Evolutionary conservation across 2,329 filamentous ascomycete species (phyloP).

Genomic region (Colletotrichum sp.): DNA sequence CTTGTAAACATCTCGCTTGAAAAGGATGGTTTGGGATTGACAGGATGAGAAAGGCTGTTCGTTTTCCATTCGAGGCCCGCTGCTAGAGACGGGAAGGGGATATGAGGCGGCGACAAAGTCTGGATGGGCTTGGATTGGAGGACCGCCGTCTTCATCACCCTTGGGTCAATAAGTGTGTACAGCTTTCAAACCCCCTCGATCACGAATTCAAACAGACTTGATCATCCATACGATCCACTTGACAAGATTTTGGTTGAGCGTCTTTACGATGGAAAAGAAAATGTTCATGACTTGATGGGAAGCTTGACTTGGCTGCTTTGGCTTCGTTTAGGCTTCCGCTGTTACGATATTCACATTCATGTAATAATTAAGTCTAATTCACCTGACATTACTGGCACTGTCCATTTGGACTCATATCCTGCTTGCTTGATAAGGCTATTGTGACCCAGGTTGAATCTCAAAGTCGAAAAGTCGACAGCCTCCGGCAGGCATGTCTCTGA

Average conservation of each 20-base stretch:
- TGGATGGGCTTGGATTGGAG: constrained; percentile 1
- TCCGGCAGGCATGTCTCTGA: neutral
- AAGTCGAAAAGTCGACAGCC: neutral
- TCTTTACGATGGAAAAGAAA: neutral
- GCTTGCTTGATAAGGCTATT: neutral
- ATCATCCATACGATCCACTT: neutral
- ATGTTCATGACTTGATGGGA: constrained; percentile 6
- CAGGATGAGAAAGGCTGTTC: neutral
- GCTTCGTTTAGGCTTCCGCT: neutral
- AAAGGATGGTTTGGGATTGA: neutral
- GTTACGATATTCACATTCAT: constrained; percentile 8
- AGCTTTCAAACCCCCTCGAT: neutral
- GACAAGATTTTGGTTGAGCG: neutral
- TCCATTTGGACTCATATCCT: neutral
- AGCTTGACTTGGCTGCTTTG: neutral
- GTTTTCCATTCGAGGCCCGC: neutral
- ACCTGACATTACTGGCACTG: neutral
- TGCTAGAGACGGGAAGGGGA: neutral
- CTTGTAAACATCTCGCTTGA: constrained; percentile 6
- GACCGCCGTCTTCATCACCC: neutral
- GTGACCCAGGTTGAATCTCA: neutral
- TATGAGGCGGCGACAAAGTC: neutral
- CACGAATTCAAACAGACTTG: constrained; percentile 1
- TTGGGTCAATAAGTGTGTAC: neutral
- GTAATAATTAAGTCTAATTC: constrained; percentile 20